These are phyloP conservation scores for Verruconis gallopava DNA, from an alignment of 2,329 filamentous ascomycete species.

Conservation along the genomic window DNA sequence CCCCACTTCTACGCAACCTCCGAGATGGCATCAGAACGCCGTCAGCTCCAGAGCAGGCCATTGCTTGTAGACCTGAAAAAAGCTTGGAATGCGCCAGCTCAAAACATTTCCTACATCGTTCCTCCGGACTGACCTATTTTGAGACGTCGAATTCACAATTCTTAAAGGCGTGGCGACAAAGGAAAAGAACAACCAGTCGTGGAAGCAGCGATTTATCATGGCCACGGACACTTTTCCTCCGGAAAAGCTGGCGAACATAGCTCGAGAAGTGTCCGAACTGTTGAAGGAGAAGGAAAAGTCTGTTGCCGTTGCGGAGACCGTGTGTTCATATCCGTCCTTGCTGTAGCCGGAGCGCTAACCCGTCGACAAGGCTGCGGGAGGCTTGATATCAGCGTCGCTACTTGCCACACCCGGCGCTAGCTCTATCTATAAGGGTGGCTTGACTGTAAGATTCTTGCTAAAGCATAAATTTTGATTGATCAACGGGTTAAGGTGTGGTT, in stretches of 20 bases:
- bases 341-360: not conserved
- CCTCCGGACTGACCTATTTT: too few species aligned
- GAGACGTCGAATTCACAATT: too few species aligned
- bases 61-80: not conserved
- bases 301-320: slow-evolving; percentile 49
- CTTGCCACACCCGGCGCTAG: slow-evolving; percentile 47
- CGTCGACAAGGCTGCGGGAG: slow-evolving; percentile 41
- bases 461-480: too few species aligned
- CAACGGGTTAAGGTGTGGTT: too few species aligned
- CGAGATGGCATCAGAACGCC: not conserved
- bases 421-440: slow-evolving; percentile 46
- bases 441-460: slow-evolving; percentile 31
- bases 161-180: too few species aligned
- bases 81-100: too few species aligned
- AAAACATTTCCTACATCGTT: too few species aligned
- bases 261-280: slow-evolving; percentile 37
- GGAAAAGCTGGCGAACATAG: slow-evolving; percentile 28
- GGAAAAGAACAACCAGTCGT: too few species aligned
- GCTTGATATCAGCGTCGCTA: slow-evolving; percentile 46
- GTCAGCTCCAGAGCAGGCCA: too few species aligned
- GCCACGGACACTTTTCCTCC: slow-evolving; percentile 26
- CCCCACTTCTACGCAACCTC: not conserved
- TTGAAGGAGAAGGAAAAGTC: slow-evolving; percentile 44
- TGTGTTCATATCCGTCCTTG: slow-evolving; percentile 15
- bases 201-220: too few species aligned